These are phyloP conservation scores for Hysterium pulicare DNA, from an alignment of 2,329 filamentous ascomycete species.

Conservation along the genomic window DNA sequence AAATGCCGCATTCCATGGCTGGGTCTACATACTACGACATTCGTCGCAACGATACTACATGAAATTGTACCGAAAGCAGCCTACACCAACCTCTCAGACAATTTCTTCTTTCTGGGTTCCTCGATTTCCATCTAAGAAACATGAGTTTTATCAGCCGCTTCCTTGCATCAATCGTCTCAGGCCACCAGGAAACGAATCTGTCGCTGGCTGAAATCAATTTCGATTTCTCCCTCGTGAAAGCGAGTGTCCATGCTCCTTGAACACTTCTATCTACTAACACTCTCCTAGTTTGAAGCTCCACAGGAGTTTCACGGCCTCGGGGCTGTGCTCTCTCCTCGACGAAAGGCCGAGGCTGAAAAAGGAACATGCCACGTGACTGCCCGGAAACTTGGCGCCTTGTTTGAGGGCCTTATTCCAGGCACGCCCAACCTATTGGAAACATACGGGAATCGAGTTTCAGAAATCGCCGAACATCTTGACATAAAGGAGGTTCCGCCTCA, in stretches of 20 bases:
- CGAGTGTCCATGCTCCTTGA: background rate
- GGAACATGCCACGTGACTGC: slow-evolving; percentile 37
- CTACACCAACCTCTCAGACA: no score
- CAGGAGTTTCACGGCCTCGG: slow-evolving; percentile 2
- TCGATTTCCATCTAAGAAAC: no score
- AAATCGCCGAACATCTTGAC: slow-evolving; percentile 16
- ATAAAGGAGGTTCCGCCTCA: background rate
- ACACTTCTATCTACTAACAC: background rate
- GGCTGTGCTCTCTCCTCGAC: background rate
- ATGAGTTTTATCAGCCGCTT: no score
- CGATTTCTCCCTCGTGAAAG: slow-evolving; percentile 5
- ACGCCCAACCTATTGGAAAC: slow-evolving; percentile 31
- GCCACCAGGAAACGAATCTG: background rate
- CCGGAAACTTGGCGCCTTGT: slow-evolving; percentile 37
- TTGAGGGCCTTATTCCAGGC: slow-evolving; percentile 28
- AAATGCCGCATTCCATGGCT: no score
- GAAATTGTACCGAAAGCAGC: no score
- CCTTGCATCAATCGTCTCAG: background rate
- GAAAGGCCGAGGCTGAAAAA: slow-evolving; percentile 30
- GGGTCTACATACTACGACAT: no score
- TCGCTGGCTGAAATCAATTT: slow-evolving; percentile 5
- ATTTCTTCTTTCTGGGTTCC: no score
- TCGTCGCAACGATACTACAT: no score
- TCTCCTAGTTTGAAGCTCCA: slow-evolving; percentile 1
- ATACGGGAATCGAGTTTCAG: slow-evolving; percentile 28